These are phyloP conservation scores for Picea mariana DNA, from an alignment of 83 land plant genomes.

Conservation along the genomic window DNA sequence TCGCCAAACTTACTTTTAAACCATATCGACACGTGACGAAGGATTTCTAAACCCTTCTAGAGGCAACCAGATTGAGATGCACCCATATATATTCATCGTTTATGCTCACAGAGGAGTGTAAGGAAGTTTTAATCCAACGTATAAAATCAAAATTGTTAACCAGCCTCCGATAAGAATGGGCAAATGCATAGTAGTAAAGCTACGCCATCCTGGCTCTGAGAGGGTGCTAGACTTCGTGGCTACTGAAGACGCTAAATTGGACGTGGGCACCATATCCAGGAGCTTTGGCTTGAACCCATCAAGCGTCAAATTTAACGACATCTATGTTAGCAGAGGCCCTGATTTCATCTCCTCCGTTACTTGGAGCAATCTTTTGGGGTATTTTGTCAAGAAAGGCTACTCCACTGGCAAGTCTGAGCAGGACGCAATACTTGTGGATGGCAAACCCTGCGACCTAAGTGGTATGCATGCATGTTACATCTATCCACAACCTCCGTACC, in stretches of 20 bases:
- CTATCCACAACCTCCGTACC: too few relatives aligned
- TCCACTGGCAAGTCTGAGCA: slow-evolving; percentile 20
- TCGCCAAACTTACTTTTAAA: too few relatives aligned
- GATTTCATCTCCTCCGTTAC: slow-evolving; percentile 50
- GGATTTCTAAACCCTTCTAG: too few relatives aligned
- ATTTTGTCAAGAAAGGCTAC: slow-evolving; percentile 38
- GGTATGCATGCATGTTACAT: too few relatives aligned
- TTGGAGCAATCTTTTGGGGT: slow-evolving; percentile 50
- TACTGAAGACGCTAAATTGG: slow-evolving; percentile 19
- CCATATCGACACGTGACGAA: too few relatives aligned
- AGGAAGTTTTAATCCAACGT: too few relatives aligned
- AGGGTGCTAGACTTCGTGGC: not conserved
- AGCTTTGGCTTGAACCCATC: slow-evolving; percentile 45
- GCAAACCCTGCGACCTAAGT: slow-evolving; percentile 19
- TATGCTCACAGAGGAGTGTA: too few relatives aligned
- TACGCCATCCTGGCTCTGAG: not conserved
- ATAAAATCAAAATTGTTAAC: too few relatives aligned
- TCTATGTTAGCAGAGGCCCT: slow-evolving; percentile 44
- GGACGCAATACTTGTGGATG: slow-evolving; percentile 40
- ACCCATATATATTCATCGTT: too few relatives aligned
- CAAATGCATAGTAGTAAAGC: not conserved
- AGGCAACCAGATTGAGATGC: too few relatives aligned
- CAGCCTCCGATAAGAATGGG: not conserved
- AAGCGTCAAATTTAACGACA: slow-evolving; percentile 45
- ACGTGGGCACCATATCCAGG: slow-evolving; percentile 44